These are phyloP conservation scores for Penicillium sp. DNA, from an alignment of 2,329 filamentous ascomycete genomes.

Conservation along the genomic window DNA sequence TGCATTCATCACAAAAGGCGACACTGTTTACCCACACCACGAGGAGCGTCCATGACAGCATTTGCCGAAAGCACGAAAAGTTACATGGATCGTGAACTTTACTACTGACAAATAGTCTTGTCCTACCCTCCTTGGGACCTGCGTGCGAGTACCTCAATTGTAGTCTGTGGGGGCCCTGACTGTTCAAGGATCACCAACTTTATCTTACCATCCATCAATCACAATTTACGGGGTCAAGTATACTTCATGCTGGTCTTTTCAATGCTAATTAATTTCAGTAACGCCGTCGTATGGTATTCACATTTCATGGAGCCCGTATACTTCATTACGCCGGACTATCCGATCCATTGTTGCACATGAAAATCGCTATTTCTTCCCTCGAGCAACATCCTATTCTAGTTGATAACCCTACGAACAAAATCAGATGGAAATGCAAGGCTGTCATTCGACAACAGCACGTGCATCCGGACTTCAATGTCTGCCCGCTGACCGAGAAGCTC, in stretches of 20 bases:
- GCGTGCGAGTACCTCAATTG: neutral
- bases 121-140: slow-evolving; percentile 10
- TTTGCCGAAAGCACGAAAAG: slow-evolving; percentile 1
- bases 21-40: neutral
- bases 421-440: neutral
- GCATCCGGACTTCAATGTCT: neutral
- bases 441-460: neutral
- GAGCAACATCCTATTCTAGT: neutral
- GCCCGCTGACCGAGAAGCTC: neutral
- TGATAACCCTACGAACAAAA: too few species aligned
- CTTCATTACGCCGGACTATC: neutral
- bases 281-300: slow-evolving; percentile 6
- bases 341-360: neutral
- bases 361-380: neutral
- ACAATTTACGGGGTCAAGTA: neutral
- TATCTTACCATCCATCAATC: neutral
- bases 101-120: slow-evolving; percentile 12
- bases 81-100: slow-evolving; percentile 16
- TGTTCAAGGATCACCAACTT: neutral
- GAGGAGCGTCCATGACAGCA: neutral
- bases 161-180: neutral
- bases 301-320: neutral
- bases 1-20: neutral
- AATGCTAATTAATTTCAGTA: neutral
- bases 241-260: neutral